These are phyloP conservation scores for Trichoderma sp. DNA, from an alignment of 2,329 filamentous ascomycete species.

Conservation along the genomic window DNA sequence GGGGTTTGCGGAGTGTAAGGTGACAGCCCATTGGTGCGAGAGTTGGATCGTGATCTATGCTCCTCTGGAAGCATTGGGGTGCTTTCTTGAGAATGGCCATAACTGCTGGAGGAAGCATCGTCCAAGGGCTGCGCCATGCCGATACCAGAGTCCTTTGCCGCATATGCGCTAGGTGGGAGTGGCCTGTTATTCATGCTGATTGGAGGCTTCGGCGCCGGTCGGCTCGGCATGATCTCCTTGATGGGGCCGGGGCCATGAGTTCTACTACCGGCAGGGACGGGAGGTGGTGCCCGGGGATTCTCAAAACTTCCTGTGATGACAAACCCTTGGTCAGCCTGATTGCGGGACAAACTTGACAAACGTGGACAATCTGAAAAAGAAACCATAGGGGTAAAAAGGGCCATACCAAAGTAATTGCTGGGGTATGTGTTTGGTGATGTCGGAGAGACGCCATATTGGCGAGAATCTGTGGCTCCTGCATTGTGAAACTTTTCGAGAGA, in stretches of 20 bases:
- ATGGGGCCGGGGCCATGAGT: slow-evolving; percentile 42
- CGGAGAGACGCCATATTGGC: slow-evolving; percentile 46
- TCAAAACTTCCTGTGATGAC: slow-evolving; percentile 87
- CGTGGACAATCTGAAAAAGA: slow-evolving; percentile 30
- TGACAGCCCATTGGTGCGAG: slow-evolving; percentile 57
- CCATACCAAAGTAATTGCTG: slow-evolving; percentile 58
- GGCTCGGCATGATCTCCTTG: slow-evolving; percentile 69
- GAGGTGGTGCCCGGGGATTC: slow-evolving; percentile 90
- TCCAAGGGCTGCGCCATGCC: slow-evolving; percentile 61
- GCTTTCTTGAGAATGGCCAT: slow-evolving; percentile 54
- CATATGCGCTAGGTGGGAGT: slow-evolving; percentile 52
- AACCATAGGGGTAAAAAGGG: slow-evolving; percentile 37
- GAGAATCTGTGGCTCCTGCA: slow-evolving; percentile 62
- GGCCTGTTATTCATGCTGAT: slow-evolving; percentile 59
- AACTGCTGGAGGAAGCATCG: slow-evolving; percentile 51
- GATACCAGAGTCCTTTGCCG: slow-evolving; percentile 63
- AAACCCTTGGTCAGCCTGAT: slow-evolving; percentile 66
- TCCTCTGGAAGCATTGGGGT: slow-evolving; percentile 65
- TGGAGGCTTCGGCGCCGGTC: slow-evolving; percentile 88
- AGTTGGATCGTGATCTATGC: slow-evolving; percentile 69
- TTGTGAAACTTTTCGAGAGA: slow-evolving; percentile 97
- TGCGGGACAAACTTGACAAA: slow-evolving; percentile 69
- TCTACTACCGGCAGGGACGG: slow-evolving; percentile 66
- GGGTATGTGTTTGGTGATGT: slow-evolving; percentile 57
- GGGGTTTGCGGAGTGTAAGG: slow-evolving; percentile 52